These are phyloP conservation scores for Cytospora piceae DNA, from an alignment of 2,329 filamentous ascomycete species.

Conservation along the genomic window DNA sequence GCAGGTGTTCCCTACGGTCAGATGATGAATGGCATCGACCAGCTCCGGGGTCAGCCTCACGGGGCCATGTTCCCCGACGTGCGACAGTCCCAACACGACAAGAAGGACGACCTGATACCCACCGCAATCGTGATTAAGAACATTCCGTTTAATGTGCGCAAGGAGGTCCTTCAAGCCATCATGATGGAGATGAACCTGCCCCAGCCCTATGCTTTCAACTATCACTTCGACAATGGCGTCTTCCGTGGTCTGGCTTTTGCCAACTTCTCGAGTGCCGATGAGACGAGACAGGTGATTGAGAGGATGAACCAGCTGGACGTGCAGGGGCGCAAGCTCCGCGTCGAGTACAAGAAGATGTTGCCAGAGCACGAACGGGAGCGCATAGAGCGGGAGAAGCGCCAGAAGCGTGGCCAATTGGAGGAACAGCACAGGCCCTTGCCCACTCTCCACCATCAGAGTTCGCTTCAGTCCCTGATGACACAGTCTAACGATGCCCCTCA, in stretches of 20 bases:
- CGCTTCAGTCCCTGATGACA: conserved; percentile 77
- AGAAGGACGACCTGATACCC: conserved; percentile 80
- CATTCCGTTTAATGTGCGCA: conserved; percentile 97
- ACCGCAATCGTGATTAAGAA: conserved; percentile 99
- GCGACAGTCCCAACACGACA: conserved; percentile 46
- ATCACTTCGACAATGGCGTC: conserved; percentile 97
- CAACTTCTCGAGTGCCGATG: conserved; percentile 94
- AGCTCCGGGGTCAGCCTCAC: conserved; percentile 43
- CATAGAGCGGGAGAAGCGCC: conserved; percentile 95
- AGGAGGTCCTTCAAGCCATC: conserved; percentile 87
- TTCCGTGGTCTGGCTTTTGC: conserved; percentile 96
- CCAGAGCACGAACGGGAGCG: conserved; percentile 91
- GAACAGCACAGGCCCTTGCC: conserved; percentile 86
- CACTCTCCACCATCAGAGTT: conserved; percentile 77
- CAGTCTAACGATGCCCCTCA: conserved; percentile 64
- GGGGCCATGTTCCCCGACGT: conserved; percentile 45
- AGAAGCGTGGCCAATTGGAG: conserved; percentile 92
- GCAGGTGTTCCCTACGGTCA: conserved; percentile 43
- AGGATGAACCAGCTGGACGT: conserved; percentile 95
- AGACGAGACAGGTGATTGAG: conserved; percentile 91
- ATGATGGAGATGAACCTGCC: conserved; percentile 96
- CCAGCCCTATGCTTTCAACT: conserved; percentile 98
- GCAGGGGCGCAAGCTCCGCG: conserved; percentile 88
- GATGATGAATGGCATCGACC: conserved; percentile 44
- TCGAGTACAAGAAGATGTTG: conserved; percentile 99